Evolutionary conservation across 108 stramenopile species (phyloP).

Genomic region (Cyclotella baltica): DNA sequence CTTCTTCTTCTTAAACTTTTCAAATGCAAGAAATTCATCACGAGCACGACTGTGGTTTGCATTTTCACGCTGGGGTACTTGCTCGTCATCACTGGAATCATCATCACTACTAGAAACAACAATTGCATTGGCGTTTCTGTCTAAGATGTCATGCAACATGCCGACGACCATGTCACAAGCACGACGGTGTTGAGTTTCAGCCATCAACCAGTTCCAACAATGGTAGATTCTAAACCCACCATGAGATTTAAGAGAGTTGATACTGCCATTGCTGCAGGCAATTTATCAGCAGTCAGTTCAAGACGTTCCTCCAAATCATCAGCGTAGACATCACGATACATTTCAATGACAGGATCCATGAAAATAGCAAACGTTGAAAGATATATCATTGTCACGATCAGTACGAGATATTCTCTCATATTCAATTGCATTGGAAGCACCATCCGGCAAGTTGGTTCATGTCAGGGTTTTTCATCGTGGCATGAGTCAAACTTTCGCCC

Average conservation of each 20-base stretch:
- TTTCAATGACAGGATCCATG: no score
- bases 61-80: neutral
- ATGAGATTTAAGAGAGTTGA: constrained; percentile 24
- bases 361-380: neutral
- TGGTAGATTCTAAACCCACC: constrained; percentile 1
- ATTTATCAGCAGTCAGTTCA: neutral
- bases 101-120: neutral
- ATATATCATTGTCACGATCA: neutral
- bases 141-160: neutral
- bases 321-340: no score
- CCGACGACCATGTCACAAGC: neutral
- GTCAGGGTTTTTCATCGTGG: neutral
- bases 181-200: no score
- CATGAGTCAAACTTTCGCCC: neutral
- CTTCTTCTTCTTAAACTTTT: neutral
- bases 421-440: constrained; percentile 20
- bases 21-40: neutral
- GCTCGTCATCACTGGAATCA: neutral
- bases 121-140: neutral
- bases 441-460: constrained; percentile 6
- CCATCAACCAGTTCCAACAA: constrained; percentile 29
- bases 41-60: neutral
- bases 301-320: no score
- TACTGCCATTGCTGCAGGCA: constrained; percentile 1
- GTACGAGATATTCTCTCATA: neutral